Evolutionary conservation across 192 early-diverging fungal genomes (phyloP), one percentile per base, ranked within the genome.

Genomic region (Podila clonocystis): DNA sequence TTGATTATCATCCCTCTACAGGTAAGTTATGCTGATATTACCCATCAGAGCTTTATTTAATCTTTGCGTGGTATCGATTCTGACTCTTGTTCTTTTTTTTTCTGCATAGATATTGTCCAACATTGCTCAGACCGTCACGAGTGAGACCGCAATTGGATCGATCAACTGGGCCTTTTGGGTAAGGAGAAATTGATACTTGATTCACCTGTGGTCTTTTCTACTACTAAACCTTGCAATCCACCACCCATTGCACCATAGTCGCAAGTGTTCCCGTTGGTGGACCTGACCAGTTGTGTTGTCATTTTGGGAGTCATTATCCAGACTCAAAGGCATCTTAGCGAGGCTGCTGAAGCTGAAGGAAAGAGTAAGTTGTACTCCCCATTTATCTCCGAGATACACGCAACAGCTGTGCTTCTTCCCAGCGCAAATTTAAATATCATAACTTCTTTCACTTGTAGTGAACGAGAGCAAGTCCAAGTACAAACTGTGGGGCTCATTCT

Each of bases 401-500:
- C n/a, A n/a, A n/a, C 41, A 3, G 9, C 29, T 29, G 5, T 19
- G 28, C 30, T 20, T 30, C 8, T 1, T 29, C 9, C 36, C 29
- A 24, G n/a, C 45, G 9, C 34, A 3, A 20, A 49, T 24, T 26
- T 13, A 13, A 9, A 2, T 2, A 15, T 13, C 22, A 24, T 29
- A 20, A 31, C 24, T 24, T 67, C 17, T n/a, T 28, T 12, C n/a
- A 24, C 41, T 0, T 34, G 1, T 58, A 88, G 87, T 85, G 45
- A 66, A 73, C 15, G 86, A 83, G 33, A 75, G 78, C 59, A 75
- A 87, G 49, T 67, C 50, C 71, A 87, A 85, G 62, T 87, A 89
- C 66, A 84, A 87, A 49, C 63, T 89, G 9, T 89, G 88, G 88
- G 84, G 85, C 9, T 74, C 86, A 5, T 87, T 89, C 73, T 89